Evolutionary conservation across 192 early-diverging fungal species (phyloP), one percentile per base, ranked within the genome.

Genomic region (Entomortierella chlamydospora): DNA sequence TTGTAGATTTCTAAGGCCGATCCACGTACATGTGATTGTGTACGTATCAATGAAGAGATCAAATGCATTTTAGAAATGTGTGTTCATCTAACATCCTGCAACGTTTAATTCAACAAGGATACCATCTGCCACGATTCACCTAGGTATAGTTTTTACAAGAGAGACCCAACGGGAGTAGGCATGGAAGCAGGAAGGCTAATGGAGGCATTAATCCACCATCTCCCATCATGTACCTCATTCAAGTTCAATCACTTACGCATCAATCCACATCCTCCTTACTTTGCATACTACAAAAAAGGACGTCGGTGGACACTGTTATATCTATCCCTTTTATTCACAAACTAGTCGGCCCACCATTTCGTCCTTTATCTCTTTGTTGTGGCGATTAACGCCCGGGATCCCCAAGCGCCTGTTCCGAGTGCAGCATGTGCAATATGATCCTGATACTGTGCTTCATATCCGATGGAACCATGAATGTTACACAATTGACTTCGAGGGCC

Each of bases 401-500:
- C 72, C 72, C 51, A 73, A 57, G 26, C 43, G 37, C 7, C 61
- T 82, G 23, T 82, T 82, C 55, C 41, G 26, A 8, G 53, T 74
- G 45, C 60, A 41, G 0, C 67, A 68, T 34, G 53, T 64, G 13
- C 51, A 22, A 39, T 70, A 72, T 20, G 72, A 73, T 37, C 67
- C 81, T 1, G 68, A 70, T 15, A 82, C 81, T 0, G 22, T 66
- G 9, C 65, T 82, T 23, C 57, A 64, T 42, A 68, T 82, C 51
- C 58, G 57, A 41, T 82, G 81, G 81, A 65, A 65, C 11, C 8
- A 61, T 0, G 61, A 74, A 23, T 33, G 41, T 33, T 82, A 74
- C 28, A 54, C 62, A 45, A 70, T 85, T 25, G 83, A 82, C 28
- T 85, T 85, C 26, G 66, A 80, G 18, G 81, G 83, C 11, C 57